These are phyloP conservation scores for Colletotrichum liaoningense DNA, from an alignment of 2,329 filamentous ascomycete species.

Conservation along the genomic window DNA sequence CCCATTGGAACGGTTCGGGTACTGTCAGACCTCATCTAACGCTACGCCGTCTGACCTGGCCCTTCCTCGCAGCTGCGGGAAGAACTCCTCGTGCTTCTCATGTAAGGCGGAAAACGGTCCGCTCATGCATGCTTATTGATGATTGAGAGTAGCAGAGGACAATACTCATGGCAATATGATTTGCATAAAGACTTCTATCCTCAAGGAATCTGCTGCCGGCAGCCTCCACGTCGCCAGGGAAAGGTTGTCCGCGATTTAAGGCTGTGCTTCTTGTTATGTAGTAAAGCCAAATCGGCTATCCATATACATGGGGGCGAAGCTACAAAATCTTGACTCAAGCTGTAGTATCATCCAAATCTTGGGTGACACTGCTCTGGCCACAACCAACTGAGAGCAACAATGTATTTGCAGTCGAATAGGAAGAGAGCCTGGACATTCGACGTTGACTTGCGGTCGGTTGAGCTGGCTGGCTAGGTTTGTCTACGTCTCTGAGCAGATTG, in stretches of 20 bases:
- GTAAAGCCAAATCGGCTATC: neutral
- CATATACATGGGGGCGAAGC: neutral
- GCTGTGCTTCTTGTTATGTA: neutral
- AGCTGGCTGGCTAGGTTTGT: constrained; percentile 1
- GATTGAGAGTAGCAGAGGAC: constrained; percentile 12
- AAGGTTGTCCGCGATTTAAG: neutral
- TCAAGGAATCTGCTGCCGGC: constrained; percentile 23
- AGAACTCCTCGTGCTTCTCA: constrained; percentile 33
- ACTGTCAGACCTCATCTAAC: constrained; percentile 11
- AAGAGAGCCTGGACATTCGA: neutral
- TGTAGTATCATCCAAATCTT: neutral
- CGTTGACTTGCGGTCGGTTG: neutral
- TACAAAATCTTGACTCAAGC: neutral
- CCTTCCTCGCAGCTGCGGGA: constrained; percentile 20
- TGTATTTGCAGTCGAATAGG: neutral
- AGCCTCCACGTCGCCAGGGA: neutral
- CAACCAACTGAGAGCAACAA: neutral
- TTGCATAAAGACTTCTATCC: constrained; percentile 14
- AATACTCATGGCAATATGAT: constrained; percentile 14
- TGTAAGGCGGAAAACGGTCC: constrained; percentile 37
- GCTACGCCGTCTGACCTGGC: constrained; percentile 24
- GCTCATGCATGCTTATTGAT: constrained; percentile 33
- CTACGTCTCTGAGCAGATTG: neutral
- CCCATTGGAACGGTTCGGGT: constrained; percentile 17
- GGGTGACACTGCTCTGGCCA: neutral